phyloP scores from a whole-genome alignment of 257 asterid genomes.

The Solanum gandarillasii region DNA sequence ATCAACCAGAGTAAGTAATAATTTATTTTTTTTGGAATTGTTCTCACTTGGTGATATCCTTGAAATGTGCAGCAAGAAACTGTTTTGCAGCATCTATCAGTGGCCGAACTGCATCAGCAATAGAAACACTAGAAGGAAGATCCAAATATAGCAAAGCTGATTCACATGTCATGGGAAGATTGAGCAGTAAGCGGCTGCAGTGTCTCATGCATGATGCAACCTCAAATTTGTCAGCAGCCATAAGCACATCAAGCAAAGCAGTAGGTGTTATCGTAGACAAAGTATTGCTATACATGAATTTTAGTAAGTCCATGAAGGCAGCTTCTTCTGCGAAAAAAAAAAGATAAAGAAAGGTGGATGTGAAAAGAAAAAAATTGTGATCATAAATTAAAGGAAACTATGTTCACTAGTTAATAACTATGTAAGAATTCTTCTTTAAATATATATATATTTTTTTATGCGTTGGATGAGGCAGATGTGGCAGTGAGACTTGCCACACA shows the following conservation, averaged over 20 bases:
- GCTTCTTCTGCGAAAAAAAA: background rate
- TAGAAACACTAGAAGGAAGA: conserved; percentile 1
- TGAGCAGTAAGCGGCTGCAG: conserved; percentile 2
- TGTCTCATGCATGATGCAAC: conserved; percentile 10
- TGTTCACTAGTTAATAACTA: background rate
- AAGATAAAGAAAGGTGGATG: background rate
- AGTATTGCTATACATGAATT: conserved; percentile 1
- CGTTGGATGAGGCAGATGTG: no score
- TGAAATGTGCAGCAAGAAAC: conserved; percentile 6
- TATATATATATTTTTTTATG: background rate
- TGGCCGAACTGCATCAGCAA: conserved; percentile 4
- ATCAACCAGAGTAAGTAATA: background rate
- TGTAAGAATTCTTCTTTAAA: background rate
- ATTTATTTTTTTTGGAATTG: background rate
- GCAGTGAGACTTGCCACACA: no score
- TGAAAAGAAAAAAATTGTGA: background rate
- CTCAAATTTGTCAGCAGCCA: conserved; percentile 9
- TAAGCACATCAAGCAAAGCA: conserved; percentile 3
- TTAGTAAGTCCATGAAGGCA: background rate
- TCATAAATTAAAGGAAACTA: background rate
- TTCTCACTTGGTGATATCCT: conserved; percentile 4
- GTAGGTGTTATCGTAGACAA: background rate
- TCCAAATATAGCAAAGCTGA: conserved; percentile 2
- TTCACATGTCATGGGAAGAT: conserved; percentile 11
- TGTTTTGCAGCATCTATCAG: conserved; percentile 5